phyloP scores from a whole-genome alignment of 1,139 yeast genomes.

The Scheffersomyces segobiensis region DNA sequence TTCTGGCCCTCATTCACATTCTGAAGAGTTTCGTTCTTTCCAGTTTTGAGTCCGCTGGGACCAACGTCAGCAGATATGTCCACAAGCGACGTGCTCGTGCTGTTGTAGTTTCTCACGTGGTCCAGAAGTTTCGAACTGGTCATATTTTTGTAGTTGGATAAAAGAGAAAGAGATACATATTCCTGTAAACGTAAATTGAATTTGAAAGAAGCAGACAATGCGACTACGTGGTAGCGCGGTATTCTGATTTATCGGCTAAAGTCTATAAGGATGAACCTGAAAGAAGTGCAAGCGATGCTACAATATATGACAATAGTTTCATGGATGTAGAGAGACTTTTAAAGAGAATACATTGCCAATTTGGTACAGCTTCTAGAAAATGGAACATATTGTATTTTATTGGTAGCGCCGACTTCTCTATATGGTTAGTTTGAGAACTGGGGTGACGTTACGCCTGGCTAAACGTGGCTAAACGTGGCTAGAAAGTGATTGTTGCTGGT shows the following conservation, averaged over 20 bases:
- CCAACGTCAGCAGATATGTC: background rate
- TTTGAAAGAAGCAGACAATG: background rate
- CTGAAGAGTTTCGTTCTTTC: background rate
- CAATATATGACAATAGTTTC: background rate
- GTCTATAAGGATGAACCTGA: background rate
- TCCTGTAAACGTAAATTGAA: background rate
- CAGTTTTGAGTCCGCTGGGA: background rate
- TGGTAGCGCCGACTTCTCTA: background rate
- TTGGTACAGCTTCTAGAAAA: no score
- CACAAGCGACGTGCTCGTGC: constrained; percentile 1
- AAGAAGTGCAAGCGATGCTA: background rate
- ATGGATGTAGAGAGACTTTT: no score
- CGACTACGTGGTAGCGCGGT: background rate
- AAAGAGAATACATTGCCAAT: no score
- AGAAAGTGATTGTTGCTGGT: no score
- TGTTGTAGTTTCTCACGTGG: constrained; percentile 2
- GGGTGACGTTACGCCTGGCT: background rate
- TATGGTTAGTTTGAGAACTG: background rate
- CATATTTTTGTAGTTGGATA: background rate
- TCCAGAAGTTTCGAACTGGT: background rate
- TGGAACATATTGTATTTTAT: background rate
- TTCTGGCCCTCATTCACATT: background rate
- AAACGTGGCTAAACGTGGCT: background rate
- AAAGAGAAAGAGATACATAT: background rate
- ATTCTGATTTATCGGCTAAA: background rate